Conservation (phyloP, 345 rosid species). For the Euphorbia tirucalli region DNA sequence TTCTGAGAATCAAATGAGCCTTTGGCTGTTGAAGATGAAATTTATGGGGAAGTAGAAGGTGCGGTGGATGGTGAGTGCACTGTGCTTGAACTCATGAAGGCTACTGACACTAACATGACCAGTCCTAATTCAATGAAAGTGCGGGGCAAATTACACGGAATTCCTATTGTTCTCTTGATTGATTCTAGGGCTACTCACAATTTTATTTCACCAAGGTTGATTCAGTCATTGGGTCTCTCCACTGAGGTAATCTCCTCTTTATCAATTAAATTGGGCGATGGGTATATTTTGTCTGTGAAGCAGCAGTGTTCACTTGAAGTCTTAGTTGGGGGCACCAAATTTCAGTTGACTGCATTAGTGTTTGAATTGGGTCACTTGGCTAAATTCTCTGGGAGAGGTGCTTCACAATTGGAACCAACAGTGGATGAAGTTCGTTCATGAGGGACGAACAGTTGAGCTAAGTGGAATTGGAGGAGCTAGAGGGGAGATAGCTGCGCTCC, state of each 20-base stretch:
- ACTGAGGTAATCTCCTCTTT: not conserved
- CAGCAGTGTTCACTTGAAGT: not conserved
- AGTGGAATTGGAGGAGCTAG: no score
- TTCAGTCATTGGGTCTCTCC: not conserved
- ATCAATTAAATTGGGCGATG: not conserved
- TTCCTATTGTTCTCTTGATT: not conserved
- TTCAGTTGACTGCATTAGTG: not conserved
- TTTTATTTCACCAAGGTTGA: not conserved
- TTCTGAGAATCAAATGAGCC: not conserved
- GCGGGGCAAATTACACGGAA: not conserved
- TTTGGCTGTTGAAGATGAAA: not conserved
- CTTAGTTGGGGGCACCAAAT: not conserved
- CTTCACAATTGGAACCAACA: no score
- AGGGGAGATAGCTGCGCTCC: no score
- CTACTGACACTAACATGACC: no score
- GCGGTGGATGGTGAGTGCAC: not conserved
- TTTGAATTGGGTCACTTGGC: not conserved
- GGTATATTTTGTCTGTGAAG: not conserved
- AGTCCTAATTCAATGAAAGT: no score
- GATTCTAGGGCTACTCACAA: not conserved
- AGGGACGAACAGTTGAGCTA: no score
- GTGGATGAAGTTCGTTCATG: no score
- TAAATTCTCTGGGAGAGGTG: no score
- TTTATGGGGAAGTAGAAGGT: not conserved
- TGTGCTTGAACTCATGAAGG: not conserved